phyloP scores from a whole-genome alignment of 805 yeast species.

The Diddensiella transvaalensis region DNA sequence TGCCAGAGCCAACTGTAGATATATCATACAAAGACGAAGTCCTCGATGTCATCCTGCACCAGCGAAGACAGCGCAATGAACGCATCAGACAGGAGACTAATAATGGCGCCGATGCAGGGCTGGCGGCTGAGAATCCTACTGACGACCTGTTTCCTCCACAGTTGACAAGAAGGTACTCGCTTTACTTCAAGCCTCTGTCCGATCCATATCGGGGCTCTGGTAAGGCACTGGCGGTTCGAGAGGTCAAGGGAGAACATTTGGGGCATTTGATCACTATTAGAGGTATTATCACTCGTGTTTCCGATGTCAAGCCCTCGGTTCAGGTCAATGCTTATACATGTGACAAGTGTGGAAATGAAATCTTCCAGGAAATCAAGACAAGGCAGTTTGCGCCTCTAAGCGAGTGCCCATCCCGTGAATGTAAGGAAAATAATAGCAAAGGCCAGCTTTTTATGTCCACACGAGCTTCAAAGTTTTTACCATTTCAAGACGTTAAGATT shows the following conservation, averaged over 20 bases:
- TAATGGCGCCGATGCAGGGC: constrained; percentile 27
- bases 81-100: constrained; percentile 56
- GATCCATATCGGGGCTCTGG: constrained; percentile 28
- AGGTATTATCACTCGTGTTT: constrained; percentile 92
- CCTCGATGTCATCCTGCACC: constrained; percentile 86
- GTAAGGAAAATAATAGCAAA: constrained; percentile 71
- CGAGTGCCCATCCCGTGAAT: constrained; percentile 81
- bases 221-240: constrained; percentile 81
- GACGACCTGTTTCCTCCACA: constrained; percentile 74
- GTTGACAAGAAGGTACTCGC: constrained; percentile 77
- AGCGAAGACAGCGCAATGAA: constrained; percentile 78
- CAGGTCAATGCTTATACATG: constrained; percentile 93
- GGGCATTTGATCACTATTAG: constrained; percentile 88
- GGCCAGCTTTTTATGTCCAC: constrained; percentile 92
- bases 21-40: constrained; percentile 83
- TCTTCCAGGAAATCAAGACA: constrained; percentile 89
- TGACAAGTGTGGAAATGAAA: constrained; percentile 94
- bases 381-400: constrained; percentile 80
- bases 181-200: constrained; percentile 82
- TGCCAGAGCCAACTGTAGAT: constrained; percentile 85
- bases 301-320: constrained; percentile 93
- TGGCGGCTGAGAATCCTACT: constrained; percentile 25
- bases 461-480: constrained; percentile 90
- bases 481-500: constrained; percentile 92
- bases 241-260: constrained; percentile 74